Evolutionary conservation across 441 rosid species (phyloP).

Genomic region (Mallotus repandus): DNA sequence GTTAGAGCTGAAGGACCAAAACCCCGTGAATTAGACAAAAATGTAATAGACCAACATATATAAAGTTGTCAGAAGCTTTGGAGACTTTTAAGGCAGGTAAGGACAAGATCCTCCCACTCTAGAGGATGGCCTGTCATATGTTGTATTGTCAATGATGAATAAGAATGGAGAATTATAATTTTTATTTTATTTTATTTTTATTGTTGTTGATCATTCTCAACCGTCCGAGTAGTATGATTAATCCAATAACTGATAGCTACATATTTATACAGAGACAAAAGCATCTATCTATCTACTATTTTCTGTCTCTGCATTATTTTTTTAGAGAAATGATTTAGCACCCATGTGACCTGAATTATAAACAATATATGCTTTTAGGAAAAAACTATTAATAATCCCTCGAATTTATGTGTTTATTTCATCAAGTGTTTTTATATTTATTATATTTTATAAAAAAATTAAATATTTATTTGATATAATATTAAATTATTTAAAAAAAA

Average conservation of each 20-base stretch:
- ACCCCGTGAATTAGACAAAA: not conserved
- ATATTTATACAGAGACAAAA: conserved; percentile 6
- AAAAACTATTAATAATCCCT: too few species aligned
- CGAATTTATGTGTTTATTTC: too few species aligned
- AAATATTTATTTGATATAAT: too few species aligned
- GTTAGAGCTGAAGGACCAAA: not conserved
- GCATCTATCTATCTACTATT: too few species aligned
- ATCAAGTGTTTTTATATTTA: too few species aligned
- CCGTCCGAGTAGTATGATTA: not conserved
- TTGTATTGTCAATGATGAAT: conserved; percentile 8
- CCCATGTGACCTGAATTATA: too few species aligned
- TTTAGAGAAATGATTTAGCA: too few species aligned
- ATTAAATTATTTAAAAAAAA: too few species aligned
- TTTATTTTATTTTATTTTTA: not conserved
- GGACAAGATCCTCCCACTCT: not conserved
- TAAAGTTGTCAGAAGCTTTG: not conserved
- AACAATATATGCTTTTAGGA: too few species aligned
- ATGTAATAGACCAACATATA: too few species aligned
- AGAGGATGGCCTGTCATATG: not conserved
- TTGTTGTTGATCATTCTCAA: not conserved
- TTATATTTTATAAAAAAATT: too few species aligned
- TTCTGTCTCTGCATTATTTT: not conserved
- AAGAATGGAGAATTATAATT: not conserved
- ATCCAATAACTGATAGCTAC: not conserved
- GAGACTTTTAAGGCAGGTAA: not conserved